phyloP scores from a whole-genome alignment of 768 basidiomycete species.

The Agaricus blazei region DNA sequence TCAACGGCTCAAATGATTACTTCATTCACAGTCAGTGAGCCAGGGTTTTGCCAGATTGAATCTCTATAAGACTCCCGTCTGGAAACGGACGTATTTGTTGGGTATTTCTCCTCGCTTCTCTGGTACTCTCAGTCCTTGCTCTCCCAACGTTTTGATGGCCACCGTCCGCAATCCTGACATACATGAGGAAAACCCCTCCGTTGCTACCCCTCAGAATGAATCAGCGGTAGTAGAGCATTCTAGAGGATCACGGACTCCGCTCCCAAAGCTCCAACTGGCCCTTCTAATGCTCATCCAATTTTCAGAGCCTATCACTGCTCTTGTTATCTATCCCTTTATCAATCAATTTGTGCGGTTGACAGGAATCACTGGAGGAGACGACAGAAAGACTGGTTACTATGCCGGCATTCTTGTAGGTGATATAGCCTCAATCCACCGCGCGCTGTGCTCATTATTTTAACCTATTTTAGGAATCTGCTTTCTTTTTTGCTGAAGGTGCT shows the following conservation, averaged over 20 bases:
- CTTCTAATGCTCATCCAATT: conserved; percentile 35
- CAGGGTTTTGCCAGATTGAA: too few relatives aligned
- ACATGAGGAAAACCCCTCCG: background rate
- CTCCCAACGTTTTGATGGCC: background rate
- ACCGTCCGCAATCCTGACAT: background rate
- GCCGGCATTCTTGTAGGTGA: conserved; percentile 39
- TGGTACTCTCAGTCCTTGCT: background rate
- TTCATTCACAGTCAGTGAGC: too few relatives aligned
- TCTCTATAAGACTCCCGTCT: too few relatives aligned
- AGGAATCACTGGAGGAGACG: conserved; percentile 38
- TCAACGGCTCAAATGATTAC: too few relatives aligned
- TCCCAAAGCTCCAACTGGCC: conserved; percentile 35
- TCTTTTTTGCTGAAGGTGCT: conserved; percentile 37
- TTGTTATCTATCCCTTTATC: conserved; percentile 43
- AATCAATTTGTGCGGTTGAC: conserved; percentile 40
- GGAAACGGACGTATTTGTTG: too few relatives aligned
- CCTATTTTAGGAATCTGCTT: conserved; percentile 32
- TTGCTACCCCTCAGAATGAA: background rate
- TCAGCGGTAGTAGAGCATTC: background rate
- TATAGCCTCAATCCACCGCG: background rate
- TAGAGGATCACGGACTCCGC: conserved; percentile 24
- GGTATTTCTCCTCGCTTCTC: too few relatives aligned
- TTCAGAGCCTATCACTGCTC: conserved; percentile 37
- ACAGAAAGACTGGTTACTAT: conserved; percentile 41
- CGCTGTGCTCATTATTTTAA: background rate